Conservation (phyloP, 768 basidiomycete species). For the Pilatotrama ljubarskyi region DNA sequence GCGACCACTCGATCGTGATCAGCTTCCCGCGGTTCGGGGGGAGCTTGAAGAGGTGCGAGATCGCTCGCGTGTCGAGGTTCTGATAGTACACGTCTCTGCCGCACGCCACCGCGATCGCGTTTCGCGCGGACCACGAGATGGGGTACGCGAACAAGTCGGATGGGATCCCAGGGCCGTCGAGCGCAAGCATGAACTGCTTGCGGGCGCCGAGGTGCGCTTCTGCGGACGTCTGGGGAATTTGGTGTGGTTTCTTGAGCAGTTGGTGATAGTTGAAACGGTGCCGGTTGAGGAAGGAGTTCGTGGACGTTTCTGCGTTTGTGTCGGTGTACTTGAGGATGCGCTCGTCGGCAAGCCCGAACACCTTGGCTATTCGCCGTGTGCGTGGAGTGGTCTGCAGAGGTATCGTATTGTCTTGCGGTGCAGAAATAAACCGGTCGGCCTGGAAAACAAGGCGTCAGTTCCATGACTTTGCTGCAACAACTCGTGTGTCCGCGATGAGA, state of each 20-base stretch:
- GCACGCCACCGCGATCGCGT: slow-evolving; percentile 65
- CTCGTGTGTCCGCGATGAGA: no score
- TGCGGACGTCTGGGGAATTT: slow-evolving; percentile 46
- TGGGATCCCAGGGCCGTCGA: slow-evolving; percentile 67
- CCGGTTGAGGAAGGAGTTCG: slow-evolving; percentile 45
- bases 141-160: slow-evolving; percentile 55
- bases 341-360: slow-evolving; percentile 60
- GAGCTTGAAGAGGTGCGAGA: slow-evolving; percentile 51
- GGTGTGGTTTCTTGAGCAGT: slow-evolving; percentile 42
- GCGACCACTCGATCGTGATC: slow-evolving; percentile 54
- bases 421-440: slow-evolving; percentile 64
- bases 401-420: slow-evolving; percentile 48
- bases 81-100: slow-evolving; percentile 61
- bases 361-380: slow-evolving; percentile 63
- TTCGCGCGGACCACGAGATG: slow-evolving; percentile 59
- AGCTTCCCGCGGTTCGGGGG: slow-evolving; percentile 37
- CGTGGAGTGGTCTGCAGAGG: slow-evolving; percentile 66
- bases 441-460: slow-evolving; percentile 26
- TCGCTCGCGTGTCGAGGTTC: slow-evolving; percentile 54
- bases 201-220: slow-evolving; percentile 55
- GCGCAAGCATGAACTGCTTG: slow-evolving; percentile 54
- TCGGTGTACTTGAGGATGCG: slow-evolving; percentile 56
- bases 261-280: slow-evolving; percentile 54
- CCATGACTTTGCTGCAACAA: not conserved
- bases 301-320: slow-evolving; percentile 30